Evolutionary conservation across 768 basidiomycete species (phyloP).

Genomic region (Pleurotus salmoneostramineus): DNA sequence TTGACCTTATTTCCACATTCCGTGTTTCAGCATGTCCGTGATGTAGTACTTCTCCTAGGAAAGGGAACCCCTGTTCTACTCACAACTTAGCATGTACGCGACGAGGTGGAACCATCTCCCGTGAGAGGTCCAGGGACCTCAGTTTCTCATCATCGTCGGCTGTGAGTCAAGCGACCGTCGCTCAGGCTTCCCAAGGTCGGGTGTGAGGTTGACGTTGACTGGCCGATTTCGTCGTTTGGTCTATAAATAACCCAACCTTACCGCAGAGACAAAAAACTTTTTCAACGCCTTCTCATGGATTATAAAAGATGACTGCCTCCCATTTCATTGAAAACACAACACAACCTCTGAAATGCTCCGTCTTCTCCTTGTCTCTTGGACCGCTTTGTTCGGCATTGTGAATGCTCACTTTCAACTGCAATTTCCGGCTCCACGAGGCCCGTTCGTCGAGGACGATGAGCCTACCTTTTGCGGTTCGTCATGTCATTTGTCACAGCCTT

Average conservation of each 20-base stretch:
- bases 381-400: conserved; percentile 35
- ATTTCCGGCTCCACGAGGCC: conserved; percentile 70
- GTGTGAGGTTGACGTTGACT: no score
- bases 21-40: neutral
- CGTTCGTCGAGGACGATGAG: conserved; percentile 58
- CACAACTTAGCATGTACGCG: no score
- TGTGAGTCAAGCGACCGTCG: no score
- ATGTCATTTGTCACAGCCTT: neutral
- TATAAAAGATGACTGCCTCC: no score
- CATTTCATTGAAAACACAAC: neutral
- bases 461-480: conserved; percentile 63
- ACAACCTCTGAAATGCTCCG: conserved; percentile 24
- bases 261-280: no score
- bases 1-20: neutral
- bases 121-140: no score
- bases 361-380: conserved; percentile 28
- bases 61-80: neutral
- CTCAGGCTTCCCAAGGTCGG: no score
- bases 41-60: neutral
- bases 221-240: no score
- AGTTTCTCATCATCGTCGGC: no score
- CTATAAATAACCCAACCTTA: no score
- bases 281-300: no score
- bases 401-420: conserved; percentile 79
- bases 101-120: no score